Evolutionary conservation across 202 grass and related monocot genomes (phyloP), one percentile per base, ranked within the genome.

Genomic region (Digitaria exilis): DNA sequence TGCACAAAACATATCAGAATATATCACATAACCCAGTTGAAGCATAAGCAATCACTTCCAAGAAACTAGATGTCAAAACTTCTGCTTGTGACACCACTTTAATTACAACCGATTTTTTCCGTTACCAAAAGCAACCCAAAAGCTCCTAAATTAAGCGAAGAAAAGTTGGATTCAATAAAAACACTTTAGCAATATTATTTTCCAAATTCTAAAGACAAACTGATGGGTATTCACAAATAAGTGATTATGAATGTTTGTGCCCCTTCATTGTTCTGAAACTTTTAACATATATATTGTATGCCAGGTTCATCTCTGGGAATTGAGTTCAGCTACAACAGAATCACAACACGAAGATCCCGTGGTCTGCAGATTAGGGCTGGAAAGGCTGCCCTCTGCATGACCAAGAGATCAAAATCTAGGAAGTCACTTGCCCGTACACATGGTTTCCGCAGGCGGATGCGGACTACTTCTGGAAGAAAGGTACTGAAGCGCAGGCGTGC

Each of bases 361-460:
- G 70, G 79, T 72, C 49, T 98, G 54, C 89, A 94, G 82, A 94
- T 99, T 84, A 93, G 91, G 80, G 96, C 93, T 56, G 85, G 85
- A 42, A 99, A 94, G 81, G 87, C 89, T 87, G 84, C 89, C 43
- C 89, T 94, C 28, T 94, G 87, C 76, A 34, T 90, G 89, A 98
- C 96, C 22, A 98, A 95, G 75, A 92, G 96, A 57, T 86, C 79
- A 34, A 92, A 90, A 76, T 97, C 95, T 76, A 84, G 92, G 77
- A 99, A 99, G 72, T 96, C 93, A 51, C 86, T 96, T 82, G 91
- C 93, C 49, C 91, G 91, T 18, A 88, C 87, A 19, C 93, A 99
- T 73, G 96, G 96, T 60, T 99, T 99, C 82, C 89, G 85, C 22
- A 87, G 84, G 80, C 80, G 96, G 81, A 90, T 92, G 89, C 75